A percentile compares a stretch with the other conserved stretches of the same genome.
Evolutionary conservation across 2,329 filamentous ascomycete genomes (phyloP).

Genomic region (Fusarium dimerum): DNA sequence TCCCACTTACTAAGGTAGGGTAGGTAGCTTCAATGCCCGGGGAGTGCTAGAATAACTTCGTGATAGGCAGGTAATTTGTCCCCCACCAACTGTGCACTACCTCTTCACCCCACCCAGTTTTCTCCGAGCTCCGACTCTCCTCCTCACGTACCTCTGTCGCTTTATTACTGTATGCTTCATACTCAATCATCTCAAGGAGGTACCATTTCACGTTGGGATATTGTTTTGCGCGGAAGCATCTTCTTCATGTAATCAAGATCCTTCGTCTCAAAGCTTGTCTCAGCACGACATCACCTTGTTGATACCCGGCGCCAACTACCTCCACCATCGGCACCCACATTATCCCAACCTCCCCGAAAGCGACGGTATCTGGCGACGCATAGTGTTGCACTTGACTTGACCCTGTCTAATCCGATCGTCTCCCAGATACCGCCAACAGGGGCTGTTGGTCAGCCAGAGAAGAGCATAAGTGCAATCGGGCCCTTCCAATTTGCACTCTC

Average conservation of each 20-base stretch:
- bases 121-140: slow-evolving; percentile 12
- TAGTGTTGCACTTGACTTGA: neutral
- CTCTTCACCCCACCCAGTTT: slow-evolving; percentile 17
- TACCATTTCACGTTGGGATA: neutral
- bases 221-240: neutral
- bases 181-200: neutral
- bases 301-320: neutral
- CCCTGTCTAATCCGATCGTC: neutral
- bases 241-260: neutral
- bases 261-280: neutral
- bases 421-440: neutral
- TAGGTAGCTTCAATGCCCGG: too few species aligned
- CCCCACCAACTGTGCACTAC: too few species aligned
- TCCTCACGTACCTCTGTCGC: slow-evolving; percentile 1
- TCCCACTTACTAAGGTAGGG: too few species aligned
- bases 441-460: neutral
- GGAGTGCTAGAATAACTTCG: too few species aligned
- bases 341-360: neutral
- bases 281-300: neutral
- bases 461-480: neutral
- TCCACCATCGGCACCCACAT: neutral
- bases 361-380: neutral
- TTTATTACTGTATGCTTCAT: neutral
- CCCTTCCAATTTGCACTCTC: neutral
- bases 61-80: neutral